These are phyloP conservation scores for Amanita muscaria DNA, from an alignment of 768 basidiomycete species.

Conservation along the genomic window DNA sequence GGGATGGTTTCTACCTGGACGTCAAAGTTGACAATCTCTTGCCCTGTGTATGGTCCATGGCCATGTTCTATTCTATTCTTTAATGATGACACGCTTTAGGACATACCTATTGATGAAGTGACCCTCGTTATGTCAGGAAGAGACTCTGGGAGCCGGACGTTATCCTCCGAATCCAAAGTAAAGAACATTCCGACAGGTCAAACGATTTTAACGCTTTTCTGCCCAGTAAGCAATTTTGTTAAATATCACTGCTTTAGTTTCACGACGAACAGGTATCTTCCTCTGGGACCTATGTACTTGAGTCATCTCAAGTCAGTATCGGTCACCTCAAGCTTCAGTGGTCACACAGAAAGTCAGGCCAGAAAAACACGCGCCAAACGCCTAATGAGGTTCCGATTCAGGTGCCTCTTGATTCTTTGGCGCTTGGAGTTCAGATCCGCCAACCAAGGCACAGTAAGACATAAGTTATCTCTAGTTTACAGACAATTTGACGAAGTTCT, in stretches of 20 bases:
- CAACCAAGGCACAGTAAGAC: slow-evolving; percentile 44
- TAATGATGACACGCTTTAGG: slow-evolving; percentile 29
- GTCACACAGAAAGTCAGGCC: slow-evolving; percentile 34
- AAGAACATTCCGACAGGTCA: slow-evolving; percentile 47
- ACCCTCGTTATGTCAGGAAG: slow-evolving; percentile 51
- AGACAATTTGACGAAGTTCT: slow-evolving; percentile 5
- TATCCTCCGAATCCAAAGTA: slow-evolving; percentile 30
- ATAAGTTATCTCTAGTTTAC: background rate
- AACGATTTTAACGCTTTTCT: slow-evolving; percentile 52
- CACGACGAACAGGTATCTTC: slow-evolving; percentile 47
- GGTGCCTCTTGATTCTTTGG: slow-evolving; percentile 53
- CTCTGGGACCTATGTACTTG: slow-evolving; percentile 59
- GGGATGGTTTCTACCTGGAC: slow-evolving; percentile 59
- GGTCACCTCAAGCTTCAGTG: slow-evolving; percentile 62
- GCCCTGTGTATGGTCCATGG: slow-evolving; percentile 55
- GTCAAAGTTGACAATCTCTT: slow-evolving; percentile 57
- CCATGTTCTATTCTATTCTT: slow-evolving; percentile 1
- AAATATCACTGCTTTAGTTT: background rate
- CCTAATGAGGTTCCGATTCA: slow-evolving; percentile 38
- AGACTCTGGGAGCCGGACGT: slow-evolving; percentile 55
- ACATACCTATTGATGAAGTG: slow-evolving; percentile 53
- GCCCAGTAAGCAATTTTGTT: slow-evolving; percentile 46
- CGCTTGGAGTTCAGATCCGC: slow-evolving; percentile 53
- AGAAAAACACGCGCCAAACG: slow-evolving; percentile 17
- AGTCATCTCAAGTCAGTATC: slow-evolving; percentile 58